Conservation (phyloP, 805 yeast species). For the Blastobotrys chiropterorum region DNA sequence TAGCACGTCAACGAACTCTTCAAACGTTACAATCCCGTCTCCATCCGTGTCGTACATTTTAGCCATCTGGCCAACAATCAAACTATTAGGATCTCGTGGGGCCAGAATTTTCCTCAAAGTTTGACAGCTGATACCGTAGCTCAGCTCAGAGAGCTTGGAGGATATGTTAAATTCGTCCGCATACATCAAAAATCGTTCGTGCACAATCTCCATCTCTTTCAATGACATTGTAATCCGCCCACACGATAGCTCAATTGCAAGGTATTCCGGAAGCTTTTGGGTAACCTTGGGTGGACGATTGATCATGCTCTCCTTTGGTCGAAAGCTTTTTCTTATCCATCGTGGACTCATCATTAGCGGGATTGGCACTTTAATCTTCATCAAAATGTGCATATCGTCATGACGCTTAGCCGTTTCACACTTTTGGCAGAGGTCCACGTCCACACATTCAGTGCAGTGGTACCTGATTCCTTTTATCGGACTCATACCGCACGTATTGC, state of each 20-base stretch:
- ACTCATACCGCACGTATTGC: constrained; percentile 25
- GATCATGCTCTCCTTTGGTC: constrained; percentile 8
- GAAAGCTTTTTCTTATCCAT: constrained; percentile 17
- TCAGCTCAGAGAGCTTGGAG: background rate
- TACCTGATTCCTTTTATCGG: constrained; percentile 45
- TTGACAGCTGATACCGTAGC: constrained; percentile 1
- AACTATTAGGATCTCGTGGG: constrained; percentile 1
- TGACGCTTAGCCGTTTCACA: constrained; percentile 32
- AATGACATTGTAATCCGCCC: background rate
- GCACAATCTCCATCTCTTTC: constrained; percentile 3
- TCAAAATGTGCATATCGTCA: constrained; percentile 20
- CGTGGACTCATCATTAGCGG: constrained; percentile 25
- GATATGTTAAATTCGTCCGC: constrained; percentile 1
- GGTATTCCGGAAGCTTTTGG: constrained; percentile 4
- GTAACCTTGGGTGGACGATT: background rate
- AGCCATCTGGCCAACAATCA: constrained; percentile 5
- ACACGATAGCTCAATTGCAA: constrained; percentile 6
- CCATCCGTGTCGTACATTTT: constrained; percentile 17
- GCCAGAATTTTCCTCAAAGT: constrained; percentile 1
- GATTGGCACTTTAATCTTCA: constrained; percentile 26
- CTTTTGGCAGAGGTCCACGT: constrained; percentile 46
- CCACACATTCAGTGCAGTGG: constrained; percentile 46
- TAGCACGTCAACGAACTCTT: constrained; percentile 14
- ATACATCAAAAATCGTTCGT: constrained; percentile 6
- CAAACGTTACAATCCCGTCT: constrained; percentile 21